phyloP scores from a whole-genome alignment of 2,329 filamentous ascomycete species.

The Fusarium tanahbumbuense region DNA sequence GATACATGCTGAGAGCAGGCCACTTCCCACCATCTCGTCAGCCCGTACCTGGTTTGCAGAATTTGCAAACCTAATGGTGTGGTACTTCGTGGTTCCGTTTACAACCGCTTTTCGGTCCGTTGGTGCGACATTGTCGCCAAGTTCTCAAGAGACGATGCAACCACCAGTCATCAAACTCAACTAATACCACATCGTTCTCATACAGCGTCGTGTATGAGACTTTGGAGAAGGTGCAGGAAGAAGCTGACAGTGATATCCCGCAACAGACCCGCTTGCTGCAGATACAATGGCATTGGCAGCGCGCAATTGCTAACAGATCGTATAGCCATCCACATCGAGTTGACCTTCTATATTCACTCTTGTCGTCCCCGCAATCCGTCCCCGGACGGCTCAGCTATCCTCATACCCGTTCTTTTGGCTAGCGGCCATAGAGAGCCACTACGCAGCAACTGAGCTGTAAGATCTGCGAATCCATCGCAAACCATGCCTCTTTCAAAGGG shows the following conservation, averaged over 20 bases:
- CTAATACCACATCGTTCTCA: slow-evolving; percentile 1
- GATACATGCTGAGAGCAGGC: slow-evolving; percentile 1
- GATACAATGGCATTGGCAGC: neutral
- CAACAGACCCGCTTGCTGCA: slow-evolving; percentile 3
- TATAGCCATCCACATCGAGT: neutral
- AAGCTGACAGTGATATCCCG: neutral
- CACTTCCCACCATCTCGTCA: slow-evolving; percentile 16
- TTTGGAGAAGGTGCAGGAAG: neutral
- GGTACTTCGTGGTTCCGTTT: slow-evolving; percentile 24
- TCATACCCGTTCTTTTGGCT: slow-evolving; percentile 4
- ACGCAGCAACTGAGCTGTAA: slow-evolving; percentile 20
- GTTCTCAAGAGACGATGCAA: slow-evolving; percentile 6
- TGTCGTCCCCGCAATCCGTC: slow-evolving; percentile 30
- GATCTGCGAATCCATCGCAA: neutral
- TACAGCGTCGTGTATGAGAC: neutral
- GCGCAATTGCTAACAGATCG: neutral
- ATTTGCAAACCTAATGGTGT: slow-evolving; percentile 23
- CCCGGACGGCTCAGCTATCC: slow-evolving; percentile 14
- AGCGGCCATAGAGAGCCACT: neutral
- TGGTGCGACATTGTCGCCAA: slow-evolving; percentile 11
- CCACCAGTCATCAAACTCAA: slow-evolving; percentile 1
- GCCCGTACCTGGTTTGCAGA: slow-evolving; percentile 14
- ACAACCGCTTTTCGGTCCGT: slow-evolving; percentile 12
- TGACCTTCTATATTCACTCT: neutral
- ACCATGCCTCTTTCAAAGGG: neutral